Base-by-base conservation (phyloP, 768 basidiomycete genomes). In the Tylopilus rubrobrunneus region DNA sequence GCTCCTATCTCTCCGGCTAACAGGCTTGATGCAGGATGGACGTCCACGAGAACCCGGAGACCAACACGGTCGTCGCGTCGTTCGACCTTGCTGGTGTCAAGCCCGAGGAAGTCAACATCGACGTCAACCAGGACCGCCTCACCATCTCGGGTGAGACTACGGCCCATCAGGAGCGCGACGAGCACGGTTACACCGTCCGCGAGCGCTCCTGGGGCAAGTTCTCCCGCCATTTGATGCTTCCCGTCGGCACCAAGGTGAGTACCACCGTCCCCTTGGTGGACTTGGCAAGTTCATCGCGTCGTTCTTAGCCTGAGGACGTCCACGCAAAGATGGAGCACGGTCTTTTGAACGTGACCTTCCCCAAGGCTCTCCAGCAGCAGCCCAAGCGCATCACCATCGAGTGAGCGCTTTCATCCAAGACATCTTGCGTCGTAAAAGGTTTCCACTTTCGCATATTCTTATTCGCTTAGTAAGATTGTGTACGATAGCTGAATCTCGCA, bases 71-170 rank as follows among this genome's bases (percentile, higher is more conserved):
- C 37, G 80, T 78, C 0, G 82, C 82, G 40, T 66, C 73, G 7
- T 82, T 85, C 61, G 83, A 85, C 57, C 68, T 85, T 7, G 83
- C 84, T 0, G 83, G 83, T 19, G 28, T 84, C 37, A 68, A 69
- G 51, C 76, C 78, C 31, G 76, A 81, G 44, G 68, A 83, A 54
- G 70, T 84, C 45, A 66, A 68, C 46, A 76, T 85, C 57, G 81
- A 84, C 51, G 60, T 82, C 8, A 74, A 77, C 53, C 73, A 78
- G 55, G 76, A 77, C 53, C 68, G 73, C 2, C 76, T 85, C 47
- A 77, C 66, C 43, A 62, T 85, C 45, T 76, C 80, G 4, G 84
- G 80, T 10, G 78, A 85, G 67, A 70, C 61, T 23, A 72, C 66
- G 42, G 45, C 61, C 40, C 61, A 66, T 5, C 47, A 64, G 7